These are phyloP conservation scores for Colletotrichum horii DNA, from an alignment of 2,329 filamentous ascomycete genomes.

Conservation along the genomic window DNA sequence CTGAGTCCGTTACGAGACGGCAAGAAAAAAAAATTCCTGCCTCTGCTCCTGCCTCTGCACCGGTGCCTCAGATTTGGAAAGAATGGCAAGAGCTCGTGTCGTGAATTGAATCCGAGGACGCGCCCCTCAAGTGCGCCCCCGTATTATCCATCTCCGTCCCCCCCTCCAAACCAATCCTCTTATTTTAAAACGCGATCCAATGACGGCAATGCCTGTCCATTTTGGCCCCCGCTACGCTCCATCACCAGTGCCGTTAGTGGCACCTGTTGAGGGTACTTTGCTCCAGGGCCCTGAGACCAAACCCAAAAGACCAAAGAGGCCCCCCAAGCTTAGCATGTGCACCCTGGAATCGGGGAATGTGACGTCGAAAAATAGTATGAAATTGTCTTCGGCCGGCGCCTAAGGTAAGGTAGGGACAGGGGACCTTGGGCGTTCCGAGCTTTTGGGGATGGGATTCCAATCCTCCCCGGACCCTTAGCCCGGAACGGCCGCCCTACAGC, in stretches of 20 bases:
- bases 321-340: background rate
- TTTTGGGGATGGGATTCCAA: conserved; percentile 13
- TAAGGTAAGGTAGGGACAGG: conserved; percentile 11
- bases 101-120: background rate
- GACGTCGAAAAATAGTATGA: conserved; percentile 14
- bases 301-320: background rate
- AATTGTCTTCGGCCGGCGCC: conserved; percentile 4
- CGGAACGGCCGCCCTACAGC: conserved; percentile 17
- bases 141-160: background rate
- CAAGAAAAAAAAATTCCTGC: background rate
- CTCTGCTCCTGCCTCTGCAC: background rate
- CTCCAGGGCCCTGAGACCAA: conserved; percentile 2
- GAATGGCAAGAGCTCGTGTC: background rate
- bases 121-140: background rate
- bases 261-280: background rate
- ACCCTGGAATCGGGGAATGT: background rate
- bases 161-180: conserved; percentile 12
- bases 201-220: conserved; percentile 13
- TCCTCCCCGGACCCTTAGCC: conserved; percentile 6
- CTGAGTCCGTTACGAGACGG: background rate
- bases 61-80: background rate
- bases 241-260: background rate
- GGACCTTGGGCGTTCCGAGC: conserved; percentile 5
- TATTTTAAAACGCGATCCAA: conserved; percentile 18
- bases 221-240: background rate